phyloP scores from a whole-genome alignment of 495 filamentous ascomycete genomes.

The Aspergillus sclerotioniger region DNA sequence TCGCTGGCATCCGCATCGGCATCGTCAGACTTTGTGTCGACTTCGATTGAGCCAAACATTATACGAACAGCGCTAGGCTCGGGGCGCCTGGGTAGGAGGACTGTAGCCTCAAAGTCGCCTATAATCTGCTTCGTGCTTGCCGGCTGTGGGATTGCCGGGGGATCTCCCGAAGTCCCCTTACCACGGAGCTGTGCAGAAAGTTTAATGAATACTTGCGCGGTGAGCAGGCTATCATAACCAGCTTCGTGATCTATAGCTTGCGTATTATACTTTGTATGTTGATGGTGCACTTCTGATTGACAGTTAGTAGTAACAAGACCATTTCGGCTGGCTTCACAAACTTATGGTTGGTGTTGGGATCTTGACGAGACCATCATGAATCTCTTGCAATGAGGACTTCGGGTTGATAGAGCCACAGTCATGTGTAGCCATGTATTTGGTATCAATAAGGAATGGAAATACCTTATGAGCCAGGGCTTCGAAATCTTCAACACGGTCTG shows the following conservation, averaged over 20 bases:
- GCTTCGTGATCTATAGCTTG: conserved; percentile 58
- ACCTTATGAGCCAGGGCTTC: conserved; percentile 47
- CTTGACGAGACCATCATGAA: conserved; percentile 40
- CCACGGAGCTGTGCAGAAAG: conserved; percentile 52
- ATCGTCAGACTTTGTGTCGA: neutral
- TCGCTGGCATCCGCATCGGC: conserved; percentile 11
- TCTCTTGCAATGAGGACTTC: conserved; percentile 48
- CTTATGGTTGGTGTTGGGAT: conserved; percentile 46
- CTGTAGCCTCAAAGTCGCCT: neutral
- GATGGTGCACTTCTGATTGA: conserved; percentile 27
- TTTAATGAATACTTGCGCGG: conserved; percentile 63
- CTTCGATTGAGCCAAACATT: neutral
- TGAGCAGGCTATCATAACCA: conserved; percentile 71
- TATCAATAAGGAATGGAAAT: conserved; percentile 74
- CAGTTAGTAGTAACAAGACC: neutral
- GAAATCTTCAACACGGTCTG: conserved; percentile 60
- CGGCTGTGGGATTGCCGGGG: neutral
- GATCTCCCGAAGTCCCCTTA: conserved; percentile 19
- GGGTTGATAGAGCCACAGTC: conserved; percentile 51
- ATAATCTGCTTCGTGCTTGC: neutral
- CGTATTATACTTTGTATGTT: conserved; percentile 49
- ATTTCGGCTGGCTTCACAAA: conserved; percentile 22
- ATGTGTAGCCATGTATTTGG: conserved; percentile 70
- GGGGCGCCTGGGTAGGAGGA: neutral
- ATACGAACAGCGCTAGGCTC: neutral